A percentile compares a stretch with the other conserved stretches of the same genome.
Conservation (phyloP, 768 basidiomycete species). For the Bullera alba region DNA sequence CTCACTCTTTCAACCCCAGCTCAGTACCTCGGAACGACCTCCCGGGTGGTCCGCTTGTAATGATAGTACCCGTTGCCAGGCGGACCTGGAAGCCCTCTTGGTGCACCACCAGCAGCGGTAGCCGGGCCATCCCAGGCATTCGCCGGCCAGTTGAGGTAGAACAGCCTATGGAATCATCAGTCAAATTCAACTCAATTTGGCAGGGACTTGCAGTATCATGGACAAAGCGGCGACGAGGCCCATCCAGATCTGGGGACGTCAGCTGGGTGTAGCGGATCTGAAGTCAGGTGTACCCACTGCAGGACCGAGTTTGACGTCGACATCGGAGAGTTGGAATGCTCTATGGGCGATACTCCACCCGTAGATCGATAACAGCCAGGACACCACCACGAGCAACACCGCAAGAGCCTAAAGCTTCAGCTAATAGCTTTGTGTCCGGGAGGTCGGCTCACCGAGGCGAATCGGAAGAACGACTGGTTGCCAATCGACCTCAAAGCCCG, state of each 20-base stretch:
- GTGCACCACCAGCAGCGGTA: constrained; percentile 24
- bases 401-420: constrained; percentile 18
- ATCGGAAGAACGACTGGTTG: constrained; percentile 39
- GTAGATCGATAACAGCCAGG: constrained; percentile 40
- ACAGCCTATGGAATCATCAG: constrained; percentile 29
- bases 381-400: constrained; percentile 18
- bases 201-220: constrained; percentile 32
- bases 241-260: constrained; percentile 38
- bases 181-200: too few relatives aligned
- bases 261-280: not conserved
- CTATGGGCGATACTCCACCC: constrained; percentile 43
- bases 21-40: constrained; percentile 34
- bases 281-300: constrained; percentile 24
- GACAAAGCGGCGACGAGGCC: constrained; percentile 34
- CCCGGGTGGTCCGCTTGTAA: constrained; percentile 44
- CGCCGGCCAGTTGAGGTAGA: constrained; percentile 36
- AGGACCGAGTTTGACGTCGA: constrained; percentile 27
- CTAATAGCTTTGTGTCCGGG: not conserved
- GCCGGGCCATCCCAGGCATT: constrained; percentile 38
- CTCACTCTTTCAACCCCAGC: too few relatives aligned
- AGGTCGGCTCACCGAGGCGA: constrained; percentile 23
- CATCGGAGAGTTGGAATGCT: constrained; percentile 23
- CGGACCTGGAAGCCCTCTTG: constrained; percentile 22
- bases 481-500: constrained; percentile 37
- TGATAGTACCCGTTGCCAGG: constrained; percentile 40